phyloP scores from a whole-genome alignment of 2,329 filamentous ascomycete genomes.

The Aspergillus tubingensis region DNA sequence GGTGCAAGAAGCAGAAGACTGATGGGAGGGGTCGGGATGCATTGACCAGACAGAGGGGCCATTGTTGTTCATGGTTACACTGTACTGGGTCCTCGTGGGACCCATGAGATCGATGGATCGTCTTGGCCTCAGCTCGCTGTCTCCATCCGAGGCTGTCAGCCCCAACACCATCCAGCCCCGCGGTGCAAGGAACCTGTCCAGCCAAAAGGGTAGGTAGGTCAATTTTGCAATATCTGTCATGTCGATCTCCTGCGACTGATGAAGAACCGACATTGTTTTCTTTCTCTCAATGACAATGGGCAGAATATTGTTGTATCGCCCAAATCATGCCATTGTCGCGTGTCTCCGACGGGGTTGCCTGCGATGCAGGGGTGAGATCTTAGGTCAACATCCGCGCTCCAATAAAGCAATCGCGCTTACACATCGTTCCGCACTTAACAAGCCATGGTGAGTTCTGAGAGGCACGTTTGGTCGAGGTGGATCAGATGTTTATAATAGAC shows the following conservation, averaged over 20 bases:
- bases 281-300: neutral
- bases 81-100: too few relatives aligned
- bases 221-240: accelerated
- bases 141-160: too few relatives aligned
- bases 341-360: neutral
- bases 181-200: too few relatives aligned
- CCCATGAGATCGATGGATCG: too few relatives aligned
- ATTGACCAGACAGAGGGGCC: neutral
- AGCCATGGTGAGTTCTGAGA: too few relatives aligned
- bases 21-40: neutral
- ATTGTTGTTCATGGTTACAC: neutral
- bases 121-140: too few relatives aligned
- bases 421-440: neutral
- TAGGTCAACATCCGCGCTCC: neutral
- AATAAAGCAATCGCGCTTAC: neutral
- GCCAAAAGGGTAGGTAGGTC: too few relatives aligned
- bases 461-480: too few relatives aligned
- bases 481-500: too few relatives aligned
- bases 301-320: neutral
- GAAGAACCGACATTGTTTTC: neutral
- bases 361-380: neutral
- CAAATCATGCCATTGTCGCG: neutral
- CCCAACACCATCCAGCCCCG: too few relatives aligned
- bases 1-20: too few relatives aligned
- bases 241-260: too few relatives aligned